Evolutionary conservation across 768 basidiomycete species (phyloP), one percentile per base, ranked within the genome.

Genomic region (Pulveroboletus sp.): DNA sequence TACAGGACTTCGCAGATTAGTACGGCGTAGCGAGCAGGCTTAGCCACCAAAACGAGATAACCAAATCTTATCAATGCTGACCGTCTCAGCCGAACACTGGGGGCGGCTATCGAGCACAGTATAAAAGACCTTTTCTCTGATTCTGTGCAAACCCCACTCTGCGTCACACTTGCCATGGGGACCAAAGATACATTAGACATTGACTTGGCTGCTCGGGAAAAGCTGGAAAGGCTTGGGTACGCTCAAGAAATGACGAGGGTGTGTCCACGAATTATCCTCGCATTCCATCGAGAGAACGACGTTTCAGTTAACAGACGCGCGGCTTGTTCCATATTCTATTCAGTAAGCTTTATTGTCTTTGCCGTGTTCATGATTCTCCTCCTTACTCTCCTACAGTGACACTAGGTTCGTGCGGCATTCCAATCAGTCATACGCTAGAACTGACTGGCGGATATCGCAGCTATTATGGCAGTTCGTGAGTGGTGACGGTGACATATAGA

Each of bases 381-480:
- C 26, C 3, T 38, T 36, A 11, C 6, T 11, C 34, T 12, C 10
- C 11, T 51, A 17, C 53, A 79, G 78, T 80, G 79, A 69, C 75
- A 2, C 64, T 80, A 29, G 76, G 79, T 80, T 50, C 13, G 67
- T 60, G 23, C 9, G 30, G 24, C 17, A 12, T 37, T 24, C 8
- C 8, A 30, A 0, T 19, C 6, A 14, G 36, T 43, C 12, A 16
- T 8, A 16, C 19, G 4, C 16, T 31, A 22, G 29, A 16, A 10
- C 51, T 63, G 38, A 58, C 31, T 20, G 16, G 17, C 13, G 40
- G 30, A 12, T 44, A 26, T 5, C 6, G 16, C 17, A 82, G 81
- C 81, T 10, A 82, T 82, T 27, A 76, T 81, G 70, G 79, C 81
- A 26, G 80, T 82, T 50, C 81, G 81, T 81, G 56, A 65, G 80